These are phyloP conservation scores for Orbilia blumenaviensis DNA, from an alignment of 2,329 filamentous ascomycete genomes.

Conservation along the genomic window DNA sequence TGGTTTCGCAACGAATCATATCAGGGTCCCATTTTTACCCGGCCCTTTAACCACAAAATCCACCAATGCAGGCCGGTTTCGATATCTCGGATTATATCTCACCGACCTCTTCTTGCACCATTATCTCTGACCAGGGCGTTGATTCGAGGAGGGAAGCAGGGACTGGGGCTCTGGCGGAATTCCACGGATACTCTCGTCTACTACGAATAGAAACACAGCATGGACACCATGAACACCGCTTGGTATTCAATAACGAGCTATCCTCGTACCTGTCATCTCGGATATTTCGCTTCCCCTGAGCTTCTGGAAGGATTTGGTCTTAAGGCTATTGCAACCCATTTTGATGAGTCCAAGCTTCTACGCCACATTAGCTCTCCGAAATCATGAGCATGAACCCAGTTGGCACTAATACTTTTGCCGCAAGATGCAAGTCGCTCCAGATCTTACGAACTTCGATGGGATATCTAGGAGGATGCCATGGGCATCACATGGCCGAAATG, in stretches of 20 bases:
- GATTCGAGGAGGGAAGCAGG: constrained; percentile 7
- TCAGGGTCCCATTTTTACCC: constrained; percentile 29
- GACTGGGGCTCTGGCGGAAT: constrained; percentile 17
- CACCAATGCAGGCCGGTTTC: constrained; percentile 51
- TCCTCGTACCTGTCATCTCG: constrained; percentile 52
- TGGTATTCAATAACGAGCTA: neutral
- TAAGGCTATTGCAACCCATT: neutral
- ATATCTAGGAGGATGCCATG: neutral
- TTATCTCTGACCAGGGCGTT: constrained; percentile 20
- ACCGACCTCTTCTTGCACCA: constrained; percentile 32
- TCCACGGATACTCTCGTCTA: constrained; percentile 9
- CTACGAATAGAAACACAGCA: constrained; percentile 36
- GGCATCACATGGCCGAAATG: neutral
- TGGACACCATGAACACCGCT: constrained; percentile 15
- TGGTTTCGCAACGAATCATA: constrained; percentile 32
- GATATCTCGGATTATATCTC: constrained; percentile 54
- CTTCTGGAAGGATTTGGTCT: constrained; percentile 42
- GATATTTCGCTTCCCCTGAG: constrained; percentile 53
- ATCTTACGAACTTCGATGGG: neutral
- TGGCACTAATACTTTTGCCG: constrained; percentile 9
- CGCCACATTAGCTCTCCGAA: constrained; percentile 30
- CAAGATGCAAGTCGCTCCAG: neutral
- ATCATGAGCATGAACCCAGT: neutral
- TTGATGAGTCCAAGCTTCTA: neutral
- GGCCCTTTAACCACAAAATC: constrained; percentile 50